These are phyloP conservation scores for Chlorella ohadii DNA, from an alignment of 139 green algal species.

Conservation along the genomic window DNA sequence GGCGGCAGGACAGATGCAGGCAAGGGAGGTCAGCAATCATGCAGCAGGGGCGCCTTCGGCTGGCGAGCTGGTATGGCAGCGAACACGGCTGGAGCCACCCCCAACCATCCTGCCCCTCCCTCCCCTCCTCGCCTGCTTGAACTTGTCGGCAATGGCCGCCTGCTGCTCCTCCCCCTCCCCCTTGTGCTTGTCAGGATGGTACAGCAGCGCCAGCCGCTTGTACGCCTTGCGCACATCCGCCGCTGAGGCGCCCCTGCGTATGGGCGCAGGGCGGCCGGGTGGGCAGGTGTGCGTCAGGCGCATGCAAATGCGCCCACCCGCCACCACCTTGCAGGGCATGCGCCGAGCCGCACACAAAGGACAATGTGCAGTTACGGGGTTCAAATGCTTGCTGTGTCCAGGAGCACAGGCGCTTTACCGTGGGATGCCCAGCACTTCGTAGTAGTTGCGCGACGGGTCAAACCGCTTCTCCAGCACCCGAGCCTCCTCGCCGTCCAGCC, in stretches of 20 bases:
- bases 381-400: too few species aligned
- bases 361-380: too few species aligned
- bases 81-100: too few species aligned
- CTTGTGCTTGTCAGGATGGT: conserved; percentile 68
- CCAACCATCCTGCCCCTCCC: too few species aligned
- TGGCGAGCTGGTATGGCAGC: too few species aligned
- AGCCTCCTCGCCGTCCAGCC: conserved; percentile 22
- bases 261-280: too few species aligned
- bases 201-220: conserved; percentile 44
- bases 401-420: background rate
- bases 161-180: conserved; percentile 28
- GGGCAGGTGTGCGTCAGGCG: too few species aligned
- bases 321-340: background rate
- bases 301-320: too few species aligned
- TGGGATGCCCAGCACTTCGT: conserved; percentile 68
- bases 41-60: too few species aligned
- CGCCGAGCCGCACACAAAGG: too few species aligned
- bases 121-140: conserved; percentile 37
- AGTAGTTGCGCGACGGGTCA: conserved; percentile 72
- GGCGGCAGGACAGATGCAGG: background rate
- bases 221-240: conserved; percentile 35
- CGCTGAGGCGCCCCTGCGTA: conserved; percentile 16
- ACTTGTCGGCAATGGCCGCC: conserved; percentile 41
- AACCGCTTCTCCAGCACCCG: conserved; percentile 23
- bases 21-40: background rate